Base-by-base conservation (phyloP, 1,284 basidiomycete species). In the Singerocomus rubriflavus region DNA sequence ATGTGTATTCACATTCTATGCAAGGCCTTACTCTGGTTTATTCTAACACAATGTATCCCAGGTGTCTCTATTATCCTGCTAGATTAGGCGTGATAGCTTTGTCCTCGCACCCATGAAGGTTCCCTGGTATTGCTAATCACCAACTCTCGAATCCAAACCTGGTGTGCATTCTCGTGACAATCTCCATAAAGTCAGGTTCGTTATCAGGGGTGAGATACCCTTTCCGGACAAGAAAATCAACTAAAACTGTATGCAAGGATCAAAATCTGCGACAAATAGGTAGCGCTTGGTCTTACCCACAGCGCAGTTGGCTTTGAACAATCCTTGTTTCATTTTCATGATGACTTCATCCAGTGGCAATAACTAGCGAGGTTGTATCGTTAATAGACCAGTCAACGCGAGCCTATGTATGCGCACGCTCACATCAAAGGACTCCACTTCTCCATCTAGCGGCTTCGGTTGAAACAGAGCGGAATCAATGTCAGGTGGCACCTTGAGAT, bases 381-480 rank as follows among this genome's bases (percentile, higher is more conserved):
- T 21, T 5, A 31, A 45, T 32, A 1, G 38, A n/a, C 30, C 4
- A 32, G 21, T 37, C 8, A 27, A 38, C 27, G 21, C 34, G 16
- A 25, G 21, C 44, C 34, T 14, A 29, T 5, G 25, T 11, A 13
- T 37, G 13, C 26, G 29, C n/a, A 2, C 29, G 25, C 70, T 52
- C 49, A 88, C 89, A 73, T 88, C 84, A 61, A 98, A 98, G 1
- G 80, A 86, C 64, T 97, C 93, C 5, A 98, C 95, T 67, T 98
- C 96, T 30, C 91, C 93, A 58, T 98, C 96, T 35, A 84, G 76
- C 0, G 94, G 94, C 42, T 75, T 77, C 1, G 91, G 90, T 36
- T 77, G 71, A 55, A 91, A 83, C 5, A 68, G 58, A 8, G 60
- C 53, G 25, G 75, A 62, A 53, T 81, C 77, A 14, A 72, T 63